phyloP scores from a whole-genome alignment of 2,329 filamentous ascomycete genomes.

The Talaromyces rugulosus region DNA sequence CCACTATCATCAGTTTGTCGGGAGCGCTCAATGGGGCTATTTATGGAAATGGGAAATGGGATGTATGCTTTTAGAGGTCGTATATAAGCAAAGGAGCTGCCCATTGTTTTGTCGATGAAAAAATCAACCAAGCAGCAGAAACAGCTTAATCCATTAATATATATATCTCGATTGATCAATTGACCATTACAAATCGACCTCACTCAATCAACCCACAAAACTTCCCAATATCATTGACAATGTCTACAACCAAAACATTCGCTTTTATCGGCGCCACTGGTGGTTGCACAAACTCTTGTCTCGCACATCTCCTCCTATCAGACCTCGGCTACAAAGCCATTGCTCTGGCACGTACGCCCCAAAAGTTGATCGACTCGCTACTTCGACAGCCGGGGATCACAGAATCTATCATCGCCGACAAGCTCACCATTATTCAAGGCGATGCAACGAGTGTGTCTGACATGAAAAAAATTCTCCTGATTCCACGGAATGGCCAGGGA shows the following conservation, averaged over 20 bases:
- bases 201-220: neutral
- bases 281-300: constrained; percentile 42
- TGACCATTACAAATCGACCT: neutral
- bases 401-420: constrained; percentile 25
- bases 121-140: neutral
- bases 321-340: constrained; percentile 32
- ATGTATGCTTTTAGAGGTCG: neutral
- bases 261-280: constrained; percentile 53
- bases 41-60: neutral
- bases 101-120: neutral
- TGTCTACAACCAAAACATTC: constrained; percentile 27
- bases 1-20: neutral
- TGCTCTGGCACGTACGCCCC: constrained; percentile 48
- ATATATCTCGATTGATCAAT: neutral
- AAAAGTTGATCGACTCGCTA: constrained; percentile 46
- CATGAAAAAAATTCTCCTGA: constrained; percentile 37
- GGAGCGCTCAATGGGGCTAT: neutral
- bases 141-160: neutral
- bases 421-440: constrained; percentile 48
- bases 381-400: constrained; percentile 34
- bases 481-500: constrained; percentile 16
- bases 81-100: neutral
- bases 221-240: constrained; percentile 8
- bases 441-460: constrained; percentile 40
- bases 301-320: constrained; percentile 38